Evolutionary conservation across 768 basidiomycete genomes (phyloP).

Genomic region (Leccinum arenicola): DNA sequence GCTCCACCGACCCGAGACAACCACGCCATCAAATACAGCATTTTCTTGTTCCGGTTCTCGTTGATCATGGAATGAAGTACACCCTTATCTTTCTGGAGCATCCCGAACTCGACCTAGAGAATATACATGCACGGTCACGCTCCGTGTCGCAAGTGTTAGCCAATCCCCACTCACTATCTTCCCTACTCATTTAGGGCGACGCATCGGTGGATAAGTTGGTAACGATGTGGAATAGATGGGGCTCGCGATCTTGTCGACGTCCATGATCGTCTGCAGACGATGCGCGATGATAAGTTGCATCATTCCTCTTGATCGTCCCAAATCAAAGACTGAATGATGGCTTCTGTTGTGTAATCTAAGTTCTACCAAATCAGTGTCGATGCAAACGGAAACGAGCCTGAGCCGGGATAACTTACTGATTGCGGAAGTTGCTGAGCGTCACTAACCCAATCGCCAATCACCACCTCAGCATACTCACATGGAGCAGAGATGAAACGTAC

Average conservation of each 20-base stretch:
- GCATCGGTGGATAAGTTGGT: background rate
- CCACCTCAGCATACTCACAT: background rate
- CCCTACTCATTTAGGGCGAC: conserved; percentile 38
- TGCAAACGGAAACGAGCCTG: background rate
- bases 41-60: conserved; percentile 51
- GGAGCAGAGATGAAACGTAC: conserved; percentile 16
- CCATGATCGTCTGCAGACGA: conserved; percentile 48
- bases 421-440: conserved; percentile 40
- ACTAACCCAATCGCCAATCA: background rate
- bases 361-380: background rate
- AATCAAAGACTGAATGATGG: conserved; percentile 54
- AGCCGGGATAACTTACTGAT: conserved; percentile 29
- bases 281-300: conserved; percentile 44
- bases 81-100: conserved; percentile 53
- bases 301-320: conserved; percentile 41
- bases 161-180: conserved; percentile 30
- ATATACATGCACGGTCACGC: background rate
- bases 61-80: conserved; percentile 53
- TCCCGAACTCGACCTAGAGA: conserved; percentile 43
- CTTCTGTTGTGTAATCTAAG: conserved; percentile 51
- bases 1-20: background rate
- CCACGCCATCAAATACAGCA: conserved; percentile 41
- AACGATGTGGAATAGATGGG: background rate
- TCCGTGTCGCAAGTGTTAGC: background rate
- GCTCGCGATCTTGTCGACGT: conserved; percentile 55